These are phyloP conservation scores for Geotrichum histeridarum DNA, from an alignment of 1,139 yeast species.

Conservation along the genomic window DNA sequence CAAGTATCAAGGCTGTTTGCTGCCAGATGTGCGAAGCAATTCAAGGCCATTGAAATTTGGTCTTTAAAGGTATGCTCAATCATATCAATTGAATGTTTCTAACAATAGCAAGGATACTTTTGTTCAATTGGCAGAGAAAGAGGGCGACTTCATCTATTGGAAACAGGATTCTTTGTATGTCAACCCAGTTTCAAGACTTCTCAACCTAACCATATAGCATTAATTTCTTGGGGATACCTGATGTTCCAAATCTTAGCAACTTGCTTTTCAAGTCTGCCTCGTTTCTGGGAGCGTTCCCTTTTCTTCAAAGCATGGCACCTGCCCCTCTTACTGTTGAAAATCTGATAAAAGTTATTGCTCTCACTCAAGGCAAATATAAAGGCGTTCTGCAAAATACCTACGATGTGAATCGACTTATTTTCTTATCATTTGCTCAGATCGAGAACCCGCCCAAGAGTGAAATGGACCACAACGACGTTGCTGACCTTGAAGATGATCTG, in stretches of 20 bases:
- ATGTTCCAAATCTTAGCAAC: conserved; percentile 30
- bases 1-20: conserved; percentile 37
- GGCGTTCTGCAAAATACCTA: conserved; percentile 37
- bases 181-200: too few relatives aligned
- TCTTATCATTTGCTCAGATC: conserved; percentile 38
- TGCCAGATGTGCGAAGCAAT: conserved; percentile 37
- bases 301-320: conserved; percentile 35
- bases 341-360: conserved; percentile 42
- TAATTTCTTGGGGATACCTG: conserved; percentile 31
- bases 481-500: conserved; percentile 26
- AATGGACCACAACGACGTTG: background rate
- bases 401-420: conserved; percentile 39
- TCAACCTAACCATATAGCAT: conserved; percentile 18
- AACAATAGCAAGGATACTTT: conserved; percentile 26
- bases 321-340: conserved; percentile 42
- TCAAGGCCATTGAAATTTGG: conserved; percentile 41
- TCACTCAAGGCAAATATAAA: conserved; percentile 38
- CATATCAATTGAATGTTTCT: background rate
- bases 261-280: conserved; percentile 37
- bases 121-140: conserved; percentile 28
- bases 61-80: conserved; percentile 32
- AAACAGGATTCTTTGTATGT: conserved; percentile 32
- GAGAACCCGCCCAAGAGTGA: conserved; percentile 19
- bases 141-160: conserved; percentile 34
- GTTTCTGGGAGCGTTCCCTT: conserved; percentile 45